phyloP scores from a whole-genome alignment of 176 grass and related monocot species.

The Carex cristatella region DNA sequence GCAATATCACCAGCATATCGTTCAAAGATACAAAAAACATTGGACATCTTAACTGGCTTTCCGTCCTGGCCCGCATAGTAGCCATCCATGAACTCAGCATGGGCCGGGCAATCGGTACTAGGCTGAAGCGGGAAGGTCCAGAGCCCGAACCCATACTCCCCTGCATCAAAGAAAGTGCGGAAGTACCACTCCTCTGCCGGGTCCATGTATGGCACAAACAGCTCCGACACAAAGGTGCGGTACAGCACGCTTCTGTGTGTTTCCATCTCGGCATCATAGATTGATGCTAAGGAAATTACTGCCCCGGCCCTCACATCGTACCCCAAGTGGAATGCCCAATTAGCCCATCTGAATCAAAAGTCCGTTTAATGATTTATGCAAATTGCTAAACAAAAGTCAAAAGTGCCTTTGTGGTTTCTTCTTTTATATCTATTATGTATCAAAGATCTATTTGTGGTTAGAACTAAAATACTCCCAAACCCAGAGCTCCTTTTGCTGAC shows the following conservation, averaged over 20 bases:
- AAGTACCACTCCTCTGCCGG: slow-evolving; percentile 77
- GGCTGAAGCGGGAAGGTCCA: slow-evolving; percentile 41
- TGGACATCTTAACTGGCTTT: slow-evolving; percentile 25
- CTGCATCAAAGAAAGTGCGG: slow-evolving; percentile 69
- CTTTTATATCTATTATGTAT: background rate
- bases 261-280: slow-evolving; percentile 39
- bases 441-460: background rate
- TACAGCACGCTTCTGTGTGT: slow-evolving; percentile 49
- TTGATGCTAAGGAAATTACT: slow-evolving; percentile 57
- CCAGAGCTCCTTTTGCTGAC: background rate
- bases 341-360: slow-evolving; percentile 43
- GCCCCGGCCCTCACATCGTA: slow-evolving; percentile 59
- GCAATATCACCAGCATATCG: slow-evolving; percentile 52
- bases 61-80: slow-evolving; percentile 48
- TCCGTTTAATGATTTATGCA: background rate
- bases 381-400: background rate
- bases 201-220: slow-evolving; percentile 92
- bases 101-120: slow-evolving; percentile 45
- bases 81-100: slow-evolving; percentile 54
- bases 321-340: slow-evolving; percentile 79
- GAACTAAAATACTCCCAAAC: background rate
- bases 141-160: slow-evolving; percentile 60
- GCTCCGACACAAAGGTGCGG: slow-evolving; percentile 63
- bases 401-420: background rate
- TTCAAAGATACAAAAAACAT: slow-evolving; percentile 77